Conservation (phyloP, 2,329 filamentous ascomycete species). For the Macrophomina tecta region DNA sequence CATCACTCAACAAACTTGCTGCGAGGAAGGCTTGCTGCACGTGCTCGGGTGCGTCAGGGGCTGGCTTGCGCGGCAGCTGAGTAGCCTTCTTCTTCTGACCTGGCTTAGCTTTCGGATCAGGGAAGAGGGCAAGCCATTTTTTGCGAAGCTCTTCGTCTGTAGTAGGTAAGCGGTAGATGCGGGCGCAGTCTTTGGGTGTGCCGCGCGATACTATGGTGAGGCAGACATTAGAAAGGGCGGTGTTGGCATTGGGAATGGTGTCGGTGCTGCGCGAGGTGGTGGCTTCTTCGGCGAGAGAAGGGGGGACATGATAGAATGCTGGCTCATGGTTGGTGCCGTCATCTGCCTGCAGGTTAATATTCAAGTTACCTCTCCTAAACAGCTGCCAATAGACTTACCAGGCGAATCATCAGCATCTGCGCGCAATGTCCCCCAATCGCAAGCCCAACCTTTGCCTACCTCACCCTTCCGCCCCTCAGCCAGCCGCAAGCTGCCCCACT, state of each 20-base stretch:
- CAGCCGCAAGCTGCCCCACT: slow-evolving; percentile 76
- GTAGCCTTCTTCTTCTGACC: slow-evolving; percentile 25
- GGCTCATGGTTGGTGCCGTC: background rate
- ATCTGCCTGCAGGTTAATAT: background rate
- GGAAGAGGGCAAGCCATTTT: slow-evolving; percentile 72
- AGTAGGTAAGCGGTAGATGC: slow-evolving; percentile 84
- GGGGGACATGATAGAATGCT: slow-evolving; percentile 9
- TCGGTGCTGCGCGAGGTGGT: slow-evolving; percentile 27
- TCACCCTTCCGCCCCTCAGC: slow-evolving; percentile 80
- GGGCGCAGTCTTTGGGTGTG: slow-evolving; percentile 71
- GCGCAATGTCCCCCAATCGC: slow-evolving; percentile 70
- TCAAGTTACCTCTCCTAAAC: background rate
- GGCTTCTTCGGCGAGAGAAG: slow-evolving; percentile 5
- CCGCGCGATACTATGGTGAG: slow-evolving; percentile 74
- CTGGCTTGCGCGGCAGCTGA: slow-evolving; percentile 36
- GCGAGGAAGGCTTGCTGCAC: slow-evolving; percentile 57
- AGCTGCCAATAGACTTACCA: background rate
- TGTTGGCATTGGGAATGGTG: slow-evolving; percentile 14
- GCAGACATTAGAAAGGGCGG: slow-evolving; percentile 63
- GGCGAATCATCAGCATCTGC: background rate
- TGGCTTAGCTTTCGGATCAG: slow-evolving; percentile 36
- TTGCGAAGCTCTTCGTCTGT: slow-evolving; percentile 60
- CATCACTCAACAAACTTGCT: slow-evolving; percentile 50
- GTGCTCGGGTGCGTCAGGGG: slow-evolving; percentile 48
- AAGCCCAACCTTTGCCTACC: slow-evolving; percentile 79